These are phyloP conservation scores for Mallotus repandus DNA, from an alignment of 441 rosid genomes.

Conservation along the genomic window DNA sequence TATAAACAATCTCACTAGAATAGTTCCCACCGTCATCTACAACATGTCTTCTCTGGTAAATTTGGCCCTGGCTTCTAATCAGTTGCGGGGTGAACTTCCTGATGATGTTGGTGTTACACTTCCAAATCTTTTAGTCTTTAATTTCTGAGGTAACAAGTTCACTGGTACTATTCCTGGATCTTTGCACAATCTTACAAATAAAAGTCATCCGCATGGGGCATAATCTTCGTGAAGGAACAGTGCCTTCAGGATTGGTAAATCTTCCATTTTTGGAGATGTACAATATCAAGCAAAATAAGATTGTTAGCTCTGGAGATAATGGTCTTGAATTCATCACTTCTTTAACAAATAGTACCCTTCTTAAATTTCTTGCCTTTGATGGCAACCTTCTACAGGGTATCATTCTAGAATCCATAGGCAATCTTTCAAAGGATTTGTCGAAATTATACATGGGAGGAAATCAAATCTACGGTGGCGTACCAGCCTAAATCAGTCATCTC, in stretches of 20 bases:
- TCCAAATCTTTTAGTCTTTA: slow-evolving; percentile 47
- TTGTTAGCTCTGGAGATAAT: slow-evolving; percentile 29
- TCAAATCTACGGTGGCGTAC: slow-evolving; percentile 26
- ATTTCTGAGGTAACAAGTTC: slow-evolving; percentile 47
- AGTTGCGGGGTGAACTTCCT: slow-evolving; percentile 46
- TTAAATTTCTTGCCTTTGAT: slow-evolving; percentile 43
- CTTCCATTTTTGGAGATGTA: slow-evolving; percentile 45
- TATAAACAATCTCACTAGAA: slow-evolving; percentile 41
- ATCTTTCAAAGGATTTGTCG: slow-evolving; percentile 34
- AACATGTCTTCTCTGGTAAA: slow-evolving; percentile 47
- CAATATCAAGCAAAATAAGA: slow-evolving; percentile 37
- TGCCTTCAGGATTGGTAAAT: slow-evolving; percentile 40
- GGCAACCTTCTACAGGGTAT: slow-evolving; percentile 43
- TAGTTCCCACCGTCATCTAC: slow-evolving; percentile 43
- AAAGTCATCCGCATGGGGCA: slow-evolving; percentile 36
- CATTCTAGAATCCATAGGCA: slow-evolving; percentile 43
- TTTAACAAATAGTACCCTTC: slow-evolving; percentile 39
- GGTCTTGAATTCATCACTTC: slow-evolving; percentile 39
- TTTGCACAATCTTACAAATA: slow-evolving; percentile 49
- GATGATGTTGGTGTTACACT: slow-evolving; percentile 42
- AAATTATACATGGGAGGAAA: slow-evolving; percentile 44
- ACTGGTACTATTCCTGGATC: slow-evolving; percentile 47
- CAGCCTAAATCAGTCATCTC: slow-evolving; percentile 30
- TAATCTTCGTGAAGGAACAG: slow-evolving; percentile 47
- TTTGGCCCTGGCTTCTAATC: slow-evolving; percentile 50